Conservation (phyloP, 371 early-diverging fungal species). For the Coemansia sp. region DNA sequence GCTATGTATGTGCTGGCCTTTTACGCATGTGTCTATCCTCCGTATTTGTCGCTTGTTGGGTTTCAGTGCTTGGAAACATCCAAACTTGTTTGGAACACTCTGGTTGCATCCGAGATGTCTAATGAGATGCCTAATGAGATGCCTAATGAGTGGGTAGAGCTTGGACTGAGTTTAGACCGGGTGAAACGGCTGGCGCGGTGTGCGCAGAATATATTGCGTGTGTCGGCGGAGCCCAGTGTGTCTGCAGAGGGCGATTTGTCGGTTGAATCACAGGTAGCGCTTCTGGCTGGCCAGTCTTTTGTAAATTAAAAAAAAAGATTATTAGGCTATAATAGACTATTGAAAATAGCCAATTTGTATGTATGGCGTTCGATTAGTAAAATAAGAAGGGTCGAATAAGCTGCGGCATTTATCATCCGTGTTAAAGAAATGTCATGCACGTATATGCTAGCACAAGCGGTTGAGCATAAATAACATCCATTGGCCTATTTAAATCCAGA, state of each 20-base stretch:
- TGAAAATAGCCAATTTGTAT: too few species aligned
- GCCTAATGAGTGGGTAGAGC: not conserved
- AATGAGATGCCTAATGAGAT: too few species aligned
- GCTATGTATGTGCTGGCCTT: conserved; percentile 59
- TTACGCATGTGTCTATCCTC: conserved; percentile 68
- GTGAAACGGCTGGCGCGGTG: conserved; percentile 3
- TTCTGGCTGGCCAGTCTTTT: conserved; percentile 11
- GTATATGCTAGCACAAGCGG: too few species aligned
- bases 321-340: too few species aligned
- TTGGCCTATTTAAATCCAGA: too few species aligned
- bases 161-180: not conserved
- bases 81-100: conserved; percentile 65
- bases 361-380: too few species aligned
- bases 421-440: too few species aligned
- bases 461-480: too few species aligned
- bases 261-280: conserved; percentile 10
- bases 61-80: conserved; percentile 64
- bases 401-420: too few species aligned
- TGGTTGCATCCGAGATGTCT: not conserved
- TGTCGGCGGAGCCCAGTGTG: not conserved
- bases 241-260: not conserved
- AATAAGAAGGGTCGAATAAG: too few species aligned
- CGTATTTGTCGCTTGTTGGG: conserved; percentile 70
- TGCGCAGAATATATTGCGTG: conserved; percentile 5
- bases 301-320: not conserved